Evolutionary conservation across 1,284 basidiomycete genomes (phyloP), one percentile per base, ranked within the genome.

Genomic region (Vanrija pseudolonga): DNA sequence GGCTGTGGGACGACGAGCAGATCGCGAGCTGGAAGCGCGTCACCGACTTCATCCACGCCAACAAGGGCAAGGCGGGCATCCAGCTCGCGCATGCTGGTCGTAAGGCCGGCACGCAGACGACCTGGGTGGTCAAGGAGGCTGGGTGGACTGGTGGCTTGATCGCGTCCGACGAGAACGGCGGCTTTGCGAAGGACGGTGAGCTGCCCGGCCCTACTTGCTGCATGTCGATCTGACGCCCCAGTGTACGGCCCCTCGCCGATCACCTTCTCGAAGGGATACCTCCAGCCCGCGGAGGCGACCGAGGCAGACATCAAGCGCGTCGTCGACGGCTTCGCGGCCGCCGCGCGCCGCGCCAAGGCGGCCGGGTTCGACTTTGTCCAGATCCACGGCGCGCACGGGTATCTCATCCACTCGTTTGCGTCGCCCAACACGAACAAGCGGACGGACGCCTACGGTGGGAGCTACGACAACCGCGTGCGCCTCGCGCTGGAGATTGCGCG

Each of bases 351-450:
- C 20, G 81, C 79, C 71, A 81, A 85, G 66, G 70, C 78, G 62
- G 77, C 80, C 40, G 88, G 87, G 24, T 89, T 84, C 68, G 89
- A 94, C 73, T 89, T 88, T 63, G 85, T 94, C 56, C 89, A 94
- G 66, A 71, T 90, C 19, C 88, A 90, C 71, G 82, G 78, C 50
- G 84, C 86, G 1, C 87, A 90, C 66, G 74, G 85, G 19, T 87
- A 87, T 71, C 79, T 86, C 22, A 24, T 84, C 6, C 82, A 84
- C 68, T 69, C 74, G 36, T 90, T 89, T 72, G 65, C 84, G 17
- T 87, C 85, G 7, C 88, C 88, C 0, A 65, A 88, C 26, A 85
- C 85, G 39, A 90, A 90, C 77, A 70, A 72, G 12, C 84, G 88
- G 37, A 80, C 78, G 7, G 89, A 90, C 74, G 46, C 77, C 36